Conservation (phyloP, 2,329 filamentous ascomycete species). For the Diaporthe aspalathi region DNA sequence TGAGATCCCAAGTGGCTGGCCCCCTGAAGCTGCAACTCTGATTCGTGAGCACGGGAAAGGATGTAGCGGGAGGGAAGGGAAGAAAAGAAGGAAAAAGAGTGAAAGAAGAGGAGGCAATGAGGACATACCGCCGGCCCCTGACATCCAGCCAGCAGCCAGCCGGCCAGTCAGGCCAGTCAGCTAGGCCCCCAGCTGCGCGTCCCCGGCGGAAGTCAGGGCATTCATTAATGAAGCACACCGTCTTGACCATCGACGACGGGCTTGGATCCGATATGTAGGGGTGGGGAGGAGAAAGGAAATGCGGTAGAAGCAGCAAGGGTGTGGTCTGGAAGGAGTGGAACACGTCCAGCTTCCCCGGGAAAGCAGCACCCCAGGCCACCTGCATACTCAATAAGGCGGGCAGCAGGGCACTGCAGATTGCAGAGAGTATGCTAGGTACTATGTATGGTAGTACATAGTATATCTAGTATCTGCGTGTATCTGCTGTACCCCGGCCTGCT, state of each 20-base stretch:
- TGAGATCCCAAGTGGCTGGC: conserved; percentile 18
- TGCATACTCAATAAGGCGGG: too few relatives aligned
- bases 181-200: conserved; percentile 12
- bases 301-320: conserved; percentile 13
- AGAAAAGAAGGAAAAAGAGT: not conserved
- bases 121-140: too few relatives aligned
- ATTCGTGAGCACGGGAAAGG: conserved; percentile 21
- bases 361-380: not conserved
- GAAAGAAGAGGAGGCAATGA: not conserved
- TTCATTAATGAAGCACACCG: not conserved
- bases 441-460: too few relatives aligned
- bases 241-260: not conserved
- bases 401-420: too few relatives aligned
- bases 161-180: not conserved
- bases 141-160: too few relatives aligned
- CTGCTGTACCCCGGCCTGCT: not conserved
- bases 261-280: conserved; percentile 14
- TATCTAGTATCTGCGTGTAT: too few relatives aligned
- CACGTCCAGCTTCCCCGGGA: not conserved
- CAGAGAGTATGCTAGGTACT: too few relatives aligned
- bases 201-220: conserved; percentile 15
- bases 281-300: not conserved
- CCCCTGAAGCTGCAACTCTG: conserved; percentile 26
- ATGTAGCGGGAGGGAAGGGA: too few relatives aligned
- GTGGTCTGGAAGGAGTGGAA: conserved; percentile 28